Evolutionary conservation across 2,329 filamentous ascomycete species (phyloP).

Genomic region (Aureobasidium sp.): DNA sequence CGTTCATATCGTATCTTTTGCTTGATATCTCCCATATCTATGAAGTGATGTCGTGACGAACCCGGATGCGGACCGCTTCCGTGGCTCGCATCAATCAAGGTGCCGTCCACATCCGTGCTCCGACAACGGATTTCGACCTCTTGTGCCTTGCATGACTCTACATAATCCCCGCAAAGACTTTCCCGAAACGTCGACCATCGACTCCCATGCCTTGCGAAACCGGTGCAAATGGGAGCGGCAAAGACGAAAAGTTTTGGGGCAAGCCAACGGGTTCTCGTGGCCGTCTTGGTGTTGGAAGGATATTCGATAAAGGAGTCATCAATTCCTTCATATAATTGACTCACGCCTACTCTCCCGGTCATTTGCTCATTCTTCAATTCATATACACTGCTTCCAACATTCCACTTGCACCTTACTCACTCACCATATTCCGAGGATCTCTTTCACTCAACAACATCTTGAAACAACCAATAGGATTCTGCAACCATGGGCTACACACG

Average conservation of each 20-base stretch:
- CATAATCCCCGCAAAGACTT: constrained; percentile 5
- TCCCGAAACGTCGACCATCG: not conserved
- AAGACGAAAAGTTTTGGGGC: not conserved
- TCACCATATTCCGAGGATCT: no score
- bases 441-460: not conserved
- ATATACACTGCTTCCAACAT: no score
- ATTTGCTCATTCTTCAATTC: not conserved
- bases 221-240: not conserved
- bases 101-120: not conserved
- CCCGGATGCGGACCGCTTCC: not conserved
- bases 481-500: constrained; percentile 14
- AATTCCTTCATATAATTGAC: no score
- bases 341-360: not conserved
- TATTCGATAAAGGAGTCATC: not conserved
- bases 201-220: not conserved
- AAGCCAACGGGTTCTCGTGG: not conserved
- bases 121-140: not conserved
- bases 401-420: no score
- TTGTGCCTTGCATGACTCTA: not conserved
- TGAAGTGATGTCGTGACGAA: not conserved
- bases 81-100: not conserved
- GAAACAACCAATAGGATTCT: not conserved
- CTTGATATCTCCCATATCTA: not conserved
- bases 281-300: not conserved
- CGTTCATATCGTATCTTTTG: constrained; percentile 4